Percentiles rank a stretch among this genome's conserved stretches.
phyloP scores from a whole-genome alignment of 768 basidiomycete species.

The Pulveroboletus sp. region DNA sequence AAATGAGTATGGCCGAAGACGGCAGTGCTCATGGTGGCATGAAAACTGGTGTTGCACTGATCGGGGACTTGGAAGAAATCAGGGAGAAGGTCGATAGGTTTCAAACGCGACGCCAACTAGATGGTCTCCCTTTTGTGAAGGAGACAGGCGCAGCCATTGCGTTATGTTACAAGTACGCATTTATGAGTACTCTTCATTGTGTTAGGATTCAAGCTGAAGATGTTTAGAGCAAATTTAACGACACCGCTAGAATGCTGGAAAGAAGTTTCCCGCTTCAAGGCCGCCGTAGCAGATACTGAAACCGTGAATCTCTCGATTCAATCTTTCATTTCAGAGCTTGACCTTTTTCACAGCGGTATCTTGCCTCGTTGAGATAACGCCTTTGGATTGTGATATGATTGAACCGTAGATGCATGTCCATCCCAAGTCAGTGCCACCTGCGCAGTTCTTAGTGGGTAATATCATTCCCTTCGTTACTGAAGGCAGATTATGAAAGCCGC shows the following conservation, averaged over 20 bases:
- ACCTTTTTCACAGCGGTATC: constrained; percentile 48
- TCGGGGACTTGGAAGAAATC: constrained; percentile 75
- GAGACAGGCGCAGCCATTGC: constrained; percentile 56
- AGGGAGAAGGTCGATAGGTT: constrained; percentile 69
- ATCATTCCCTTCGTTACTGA: too few species aligned
- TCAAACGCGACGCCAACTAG: constrained; percentile 51
- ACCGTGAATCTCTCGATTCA: constrained; percentile 42
- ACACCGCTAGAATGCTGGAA: constrained; percentile 71
- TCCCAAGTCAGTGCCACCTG: not conserved
- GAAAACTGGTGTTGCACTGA: constrained; percentile 57
- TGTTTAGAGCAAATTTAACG: constrained; percentile 37
- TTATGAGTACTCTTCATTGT: not conserved
- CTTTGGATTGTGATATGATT: not conserved
- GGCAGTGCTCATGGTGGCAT: constrained; percentile 39
- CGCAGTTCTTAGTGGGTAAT: not conserved
- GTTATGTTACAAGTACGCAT: constrained; percentile 65
- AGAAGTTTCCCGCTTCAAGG: constrained; percentile 67
- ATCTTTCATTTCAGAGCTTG: constrained; percentile 6
- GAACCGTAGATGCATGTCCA: not conserved
- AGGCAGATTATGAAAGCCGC: too few species aligned
- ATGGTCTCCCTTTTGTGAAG: constrained; percentile 54
- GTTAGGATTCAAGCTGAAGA: constrained; percentile 1
- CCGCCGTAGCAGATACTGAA: constrained; percentile 63
- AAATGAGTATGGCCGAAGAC: constrained; percentile 51
- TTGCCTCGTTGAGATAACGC: constrained; percentile 51